Percentiles rank a stretch among this genome's conserved stretches.
Evolutionary conservation across 768 basidiomycete genomes (phyloP).

Genomic region (Xanthoconium stramineum): DNA sequence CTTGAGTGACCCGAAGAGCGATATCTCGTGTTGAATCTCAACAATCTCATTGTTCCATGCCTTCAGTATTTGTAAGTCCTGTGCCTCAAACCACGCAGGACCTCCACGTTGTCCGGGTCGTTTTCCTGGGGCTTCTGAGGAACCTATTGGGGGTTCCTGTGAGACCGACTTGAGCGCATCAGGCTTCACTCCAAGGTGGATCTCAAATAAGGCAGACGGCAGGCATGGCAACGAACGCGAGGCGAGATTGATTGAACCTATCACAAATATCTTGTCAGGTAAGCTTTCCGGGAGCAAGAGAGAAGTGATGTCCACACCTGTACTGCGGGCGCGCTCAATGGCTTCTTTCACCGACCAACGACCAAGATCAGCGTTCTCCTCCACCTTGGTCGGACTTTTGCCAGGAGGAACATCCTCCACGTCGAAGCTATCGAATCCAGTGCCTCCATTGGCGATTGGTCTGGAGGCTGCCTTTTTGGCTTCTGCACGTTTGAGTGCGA

Average conservation of each 20-base stretch:
- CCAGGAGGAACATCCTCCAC: conserved; percentile 50
- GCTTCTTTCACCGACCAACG: conserved; percentile 67
- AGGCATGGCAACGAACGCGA: conserved; percentile 70
- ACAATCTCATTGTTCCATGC: conserved; percentile 78
- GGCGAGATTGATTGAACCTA: conserved; percentile 74
- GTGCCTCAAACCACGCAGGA: conserved; percentile 79
- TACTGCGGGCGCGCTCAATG: conserved; percentile 73
- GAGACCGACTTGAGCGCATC: conserved; percentile 63
- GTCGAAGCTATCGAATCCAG: conserved; percentile 35
- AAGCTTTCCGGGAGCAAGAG: conserved; percentile 39
- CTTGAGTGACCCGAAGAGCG: conserved; percentile 80
- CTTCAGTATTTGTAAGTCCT: conserved; percentile 73
- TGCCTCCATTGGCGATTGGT: conserved; percentile 24
- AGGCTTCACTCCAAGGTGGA: conserved; percentile 74
- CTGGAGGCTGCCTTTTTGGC: conserved; percentile 54
- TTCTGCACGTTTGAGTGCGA: conserved; percentile 75
- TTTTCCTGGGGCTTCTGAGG: conserved; percentile 34
- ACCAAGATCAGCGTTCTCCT: conserved; percentile 49
- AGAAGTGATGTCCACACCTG: conserved; percentile 51
- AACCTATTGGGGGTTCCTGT: conserved; percentile 52
- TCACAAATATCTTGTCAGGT: conserved; percentile 41
- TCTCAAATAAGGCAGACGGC: conserved; percentile 75
- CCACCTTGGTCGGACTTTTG: conserved; percentile 29
- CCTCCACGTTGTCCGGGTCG: conserved; percentile 40
- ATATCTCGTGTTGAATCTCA: conserved; percentile 79